phyloP scores from a whole-genome alignment of 2,329 filamentous ascomycete genomes.

The Fusarium abutilonis region DNA sequence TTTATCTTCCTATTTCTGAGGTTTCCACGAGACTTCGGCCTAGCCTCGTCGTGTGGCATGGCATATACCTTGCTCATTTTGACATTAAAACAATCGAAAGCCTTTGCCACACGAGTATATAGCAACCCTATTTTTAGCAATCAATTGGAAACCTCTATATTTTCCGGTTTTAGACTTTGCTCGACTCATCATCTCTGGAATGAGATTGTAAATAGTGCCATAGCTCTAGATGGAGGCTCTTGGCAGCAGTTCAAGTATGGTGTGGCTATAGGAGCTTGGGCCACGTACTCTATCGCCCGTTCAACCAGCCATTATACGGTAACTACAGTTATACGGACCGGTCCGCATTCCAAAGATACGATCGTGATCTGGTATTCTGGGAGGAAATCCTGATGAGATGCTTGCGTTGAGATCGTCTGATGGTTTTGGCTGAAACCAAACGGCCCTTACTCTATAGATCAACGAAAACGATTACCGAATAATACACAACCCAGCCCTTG shows the following conservation, averaged over 20 bases:
- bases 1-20: too few species aligned
- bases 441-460: not conserved
- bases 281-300: conserved; percentile 1
- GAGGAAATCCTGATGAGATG: not conserved
- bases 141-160: not conserved
- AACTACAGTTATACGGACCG: conserved; percentile 9
- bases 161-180: not conserved
- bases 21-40: too few species aligned
- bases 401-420: not conserved
- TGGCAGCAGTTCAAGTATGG: not conserved
- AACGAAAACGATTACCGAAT: conserved; percentile 15
- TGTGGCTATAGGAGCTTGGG: not conserved
- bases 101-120: not conserved
- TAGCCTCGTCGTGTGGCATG: too few species aligned
- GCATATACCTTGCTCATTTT: too few species aligned
- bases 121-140: conserved; percentile 18
- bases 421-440: conserved; percentile 10
- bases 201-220: not conserved
- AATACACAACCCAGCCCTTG: conserved; percentile 9
- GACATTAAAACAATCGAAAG: not conserved
- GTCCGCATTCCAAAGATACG: conserved; percentile 7
- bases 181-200: conserved; percentile 6
- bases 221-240: not conserved
- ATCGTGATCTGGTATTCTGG: not conserved
- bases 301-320: conserved; percentile 6